Evolutionary conservation across 2,329 filamentous ascomycete species (phyloP).

Genomic region (Phialophora tarda): DNA sequence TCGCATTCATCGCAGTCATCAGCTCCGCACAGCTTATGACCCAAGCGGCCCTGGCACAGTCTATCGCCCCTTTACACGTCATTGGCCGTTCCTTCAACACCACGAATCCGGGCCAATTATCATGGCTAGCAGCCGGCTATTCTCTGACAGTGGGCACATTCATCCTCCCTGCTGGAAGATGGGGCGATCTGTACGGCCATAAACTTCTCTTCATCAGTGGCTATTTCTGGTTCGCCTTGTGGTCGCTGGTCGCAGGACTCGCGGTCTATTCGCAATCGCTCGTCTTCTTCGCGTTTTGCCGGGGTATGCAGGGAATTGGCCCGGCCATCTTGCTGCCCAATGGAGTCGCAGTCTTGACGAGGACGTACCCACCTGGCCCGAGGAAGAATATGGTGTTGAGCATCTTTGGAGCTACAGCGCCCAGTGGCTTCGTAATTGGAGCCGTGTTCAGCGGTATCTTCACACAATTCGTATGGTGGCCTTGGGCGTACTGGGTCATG

Average conservation of each 20-base stretch:
- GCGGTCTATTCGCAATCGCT: slow-evolving; percentile 47
- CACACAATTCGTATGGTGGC: slow-evolving; percentile 55
- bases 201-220: slow-evolving; percentile 57
- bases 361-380: not conserved
- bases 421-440: slow-evolving; percentile 53
- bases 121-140: slow-evolving; percentile 58
- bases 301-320: slow-evolving; percentile 55
- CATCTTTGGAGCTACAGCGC: slow-evolving; percentile 47
- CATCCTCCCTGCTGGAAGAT: slow-evolving; percentile 56
- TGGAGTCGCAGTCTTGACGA: slow-evolving; percentile 38
- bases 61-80: slow-evolving; percentile 46
- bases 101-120: slow-evolving; percentile 47
- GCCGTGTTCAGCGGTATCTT: slow-evolving; percentile 50
- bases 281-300: slow-evolving; percentile 45
- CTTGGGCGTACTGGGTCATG: slow-evolving; percentile 57
- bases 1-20: slow-evolving; percentile 50
- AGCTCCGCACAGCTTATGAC: slow-evolving; percentile 54
- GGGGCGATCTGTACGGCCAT: slow-evolving; percentile 59
- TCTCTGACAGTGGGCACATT: slow-evolving; percentile 58
- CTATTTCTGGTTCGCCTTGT: slow-evolving; percentile 57
- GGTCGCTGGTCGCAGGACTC: slow-evolving; percentile 54
- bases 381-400: slow-evolving; percentile 1
- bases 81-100: not conserved
- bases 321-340: slow-evolving; percentile 58
- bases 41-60: slow-evolving; percentile 45